Conservation (phyloP, 2,329 filamentous ascomycete genomes). For the Zymoseptoria brevis region DNA sequence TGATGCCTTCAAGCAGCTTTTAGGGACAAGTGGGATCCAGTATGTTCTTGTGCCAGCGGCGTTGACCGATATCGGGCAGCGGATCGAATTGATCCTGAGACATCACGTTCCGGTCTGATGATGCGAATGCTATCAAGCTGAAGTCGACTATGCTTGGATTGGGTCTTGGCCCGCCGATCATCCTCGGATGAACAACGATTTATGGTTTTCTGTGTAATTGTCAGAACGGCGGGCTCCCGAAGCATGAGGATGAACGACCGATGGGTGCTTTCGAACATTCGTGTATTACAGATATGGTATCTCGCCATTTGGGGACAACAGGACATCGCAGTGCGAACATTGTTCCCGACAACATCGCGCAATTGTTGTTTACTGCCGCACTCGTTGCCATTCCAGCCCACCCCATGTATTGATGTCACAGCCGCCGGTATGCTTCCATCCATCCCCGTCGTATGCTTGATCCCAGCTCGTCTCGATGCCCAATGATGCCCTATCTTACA, state of each 20-base stretch:
- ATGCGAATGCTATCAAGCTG: neutral
- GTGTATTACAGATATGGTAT: neutral
- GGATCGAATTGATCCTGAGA: neutral
- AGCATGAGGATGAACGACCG: no score
- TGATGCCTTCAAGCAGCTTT: neutral
- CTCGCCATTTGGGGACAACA: neutral
- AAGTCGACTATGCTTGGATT: neutral
- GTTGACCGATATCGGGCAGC: neutral
- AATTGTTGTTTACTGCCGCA: neutral
- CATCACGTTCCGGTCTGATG: neutral
- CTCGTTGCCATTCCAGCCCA: no score
- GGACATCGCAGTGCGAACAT: neutral
- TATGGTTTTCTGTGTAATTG: no score
- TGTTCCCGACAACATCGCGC: neutral
- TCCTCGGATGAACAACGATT: no score
- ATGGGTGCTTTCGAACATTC: neutral
- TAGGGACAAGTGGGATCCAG: neutral
- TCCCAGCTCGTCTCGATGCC: neutral
- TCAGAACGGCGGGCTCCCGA: no score
- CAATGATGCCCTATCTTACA: neutral
- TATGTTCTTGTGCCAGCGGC: neutral
- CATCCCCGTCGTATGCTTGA: neutral
- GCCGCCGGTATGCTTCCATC: neutral
- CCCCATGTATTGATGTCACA: neutral
- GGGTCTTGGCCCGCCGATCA: no score